A percentile compares a stretch with the other conserved stretches of the same genome.
Evolutionary conservation across 2,329 filamentous ascomycete species (phyloP).

Genomic region (Truncatella angustata): DNA sequence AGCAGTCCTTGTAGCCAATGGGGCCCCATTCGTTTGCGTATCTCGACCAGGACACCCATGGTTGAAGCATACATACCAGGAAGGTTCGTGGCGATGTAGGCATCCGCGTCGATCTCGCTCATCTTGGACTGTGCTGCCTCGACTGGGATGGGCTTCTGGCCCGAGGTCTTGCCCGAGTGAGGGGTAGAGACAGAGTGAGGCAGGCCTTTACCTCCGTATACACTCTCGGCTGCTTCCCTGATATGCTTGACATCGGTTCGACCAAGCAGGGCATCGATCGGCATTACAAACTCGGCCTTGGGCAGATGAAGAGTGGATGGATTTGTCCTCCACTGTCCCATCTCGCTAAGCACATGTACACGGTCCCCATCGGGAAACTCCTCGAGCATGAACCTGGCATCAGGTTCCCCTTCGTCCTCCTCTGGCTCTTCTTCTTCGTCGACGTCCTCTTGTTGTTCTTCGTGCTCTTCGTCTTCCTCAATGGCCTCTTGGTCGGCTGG

Average conservation of each 20-base stretch:
- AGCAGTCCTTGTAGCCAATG: conserved; percentile 68
- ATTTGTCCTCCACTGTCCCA: conserved; percentile 71
- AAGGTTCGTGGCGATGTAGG: conserved; percentile 66
- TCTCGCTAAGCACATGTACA: conserved; percentile 70
- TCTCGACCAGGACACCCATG: conserved; percentile 68
- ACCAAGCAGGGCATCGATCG: conserved; percentile 67
- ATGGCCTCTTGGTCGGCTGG: conserved; percentile 27
- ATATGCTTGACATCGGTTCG: conserved; percentile 74
- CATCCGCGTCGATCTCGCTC: conserved; percentile 73
- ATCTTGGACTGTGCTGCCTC: conserved; percentile 64
- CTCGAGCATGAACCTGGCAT: conserved; percentile 22
- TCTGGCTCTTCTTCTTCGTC: conserved; percentile 33
- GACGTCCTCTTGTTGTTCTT: conserved; percentile 27
- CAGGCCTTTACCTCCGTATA: conserved; percentile 74
- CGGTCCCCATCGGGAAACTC: conserved; percentile 42
- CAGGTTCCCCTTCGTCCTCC: conserved; percentile 31
- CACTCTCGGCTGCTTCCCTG: conserved; percentile 64
- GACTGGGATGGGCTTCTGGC: conserved; percentile 64
- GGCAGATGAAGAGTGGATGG: conserved; percentile 77
- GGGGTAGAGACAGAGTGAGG: conserved; percentile 77
- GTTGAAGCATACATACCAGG: conserved; percentile 70
- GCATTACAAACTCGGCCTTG: conserved; percentile 63
- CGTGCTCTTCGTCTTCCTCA: conserved; percentile 32
- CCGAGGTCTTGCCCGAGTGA: conserved; percentile 45
- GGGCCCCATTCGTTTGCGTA: conserved; percentile 69